Evolutionary conservation across 2,329 filamentous ascomycete genomes (phyloP), one percentile per base, ranked within the genome.

Genomic region (Aspergillaceae sp.): DNA sequence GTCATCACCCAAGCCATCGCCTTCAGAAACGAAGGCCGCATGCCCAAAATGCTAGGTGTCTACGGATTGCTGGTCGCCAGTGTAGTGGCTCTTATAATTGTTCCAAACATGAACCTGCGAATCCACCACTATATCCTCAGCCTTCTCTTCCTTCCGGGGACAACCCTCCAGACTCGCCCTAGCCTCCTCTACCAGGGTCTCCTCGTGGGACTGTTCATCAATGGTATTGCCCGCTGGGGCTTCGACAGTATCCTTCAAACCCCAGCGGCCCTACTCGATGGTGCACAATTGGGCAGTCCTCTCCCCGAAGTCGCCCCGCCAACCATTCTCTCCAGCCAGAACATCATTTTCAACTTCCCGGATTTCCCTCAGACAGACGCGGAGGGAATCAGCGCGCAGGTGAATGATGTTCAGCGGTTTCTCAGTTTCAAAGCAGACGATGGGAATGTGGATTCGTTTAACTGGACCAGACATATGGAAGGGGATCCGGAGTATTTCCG

Each of bases 71-170:
- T 79, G 41, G 64, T 66, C 3, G 52, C 54, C 9, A 55, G 56
- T 5, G 56, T 80, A 1, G 54, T 78, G 0, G 53, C 70, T 28
- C 64, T 80, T 29, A 61, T 80, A n/a, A 66, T 73, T 1, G 64
- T 81, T 2, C 79, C 79, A 0, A 65, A 73, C 35, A 74, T 81
- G 65, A 77, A 76, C 49, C 68, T 82, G 19, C 74, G 79, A n/a
- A 79, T 82, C 48, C 79, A 82, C 53, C 79, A 82, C 55, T 82
- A 82, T 56, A 80, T 82, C 54, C 70, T 82, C 3, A 76, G 74
- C 1, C 67, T 82, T 0, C 64, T 82, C 3, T 68, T 82, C 2
- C 65, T 82, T 0, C 76, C 78, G 0, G 79, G 79, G 0, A 81
- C 79, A 2, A 69, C 71, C 0, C 70, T 82, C 53, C 79, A 81